These are phyloP conservation scores for Arbutus unedo DNA, from an alignment of 148 eudicot genomes.

Conservation along the genomic window DNA sequence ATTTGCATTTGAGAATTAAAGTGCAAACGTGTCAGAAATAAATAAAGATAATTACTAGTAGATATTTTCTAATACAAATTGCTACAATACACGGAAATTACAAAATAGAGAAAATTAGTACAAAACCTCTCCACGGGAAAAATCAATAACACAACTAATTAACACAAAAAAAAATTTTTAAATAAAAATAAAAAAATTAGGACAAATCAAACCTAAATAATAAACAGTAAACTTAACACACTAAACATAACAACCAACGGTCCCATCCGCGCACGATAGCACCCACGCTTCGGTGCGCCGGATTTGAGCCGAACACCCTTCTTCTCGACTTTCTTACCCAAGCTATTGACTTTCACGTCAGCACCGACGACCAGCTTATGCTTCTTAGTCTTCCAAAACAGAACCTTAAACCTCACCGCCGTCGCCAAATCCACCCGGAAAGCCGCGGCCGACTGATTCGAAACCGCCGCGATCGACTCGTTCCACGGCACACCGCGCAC, in stretches of 20 bases:
- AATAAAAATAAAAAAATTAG: background rate
- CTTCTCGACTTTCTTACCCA: slow-evolving; percentile 32
- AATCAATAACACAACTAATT: background rate
- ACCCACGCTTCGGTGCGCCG: slow-evolving; percentile 21
- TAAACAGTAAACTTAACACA: slow-evolving; percentile 10
- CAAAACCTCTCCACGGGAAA: too few relatives aligned
- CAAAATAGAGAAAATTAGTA: too few relatives aligned
- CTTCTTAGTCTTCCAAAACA: slow-evolving; percentile 56
- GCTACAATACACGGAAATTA: too few relatives aligned
- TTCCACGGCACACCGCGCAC: slow-evolving; percentile 34
- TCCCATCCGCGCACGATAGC: slow-evolving; percentile 3
- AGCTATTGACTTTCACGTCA: slow-evolving; percentile 40
- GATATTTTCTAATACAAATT: too few relatives aligned
- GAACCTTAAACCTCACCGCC: slow-evolving; percentile 45
- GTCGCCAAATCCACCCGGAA: slow-evolving; percentile 63
- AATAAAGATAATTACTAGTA: too few relatives aligned
- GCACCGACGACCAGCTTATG: slow-evolving; percentile 36
- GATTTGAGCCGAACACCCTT: slow-evolving; percentile 52
- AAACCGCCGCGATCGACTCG: slow-evolving; percentile 14
- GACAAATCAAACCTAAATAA: background rate
- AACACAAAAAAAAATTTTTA: background rate
- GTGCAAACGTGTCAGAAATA: too few relatives aligned
- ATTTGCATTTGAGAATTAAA: too few relatives aligned
- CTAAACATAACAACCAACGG: background rate
- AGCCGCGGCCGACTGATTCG: slow-evolving; percentile 24